A percentile compares a stretch with the other conserved stretches of the same genome.
phyloP scores from a whole-genome alignment of 2,329 filamentous ascomycete genomes.

The Karstenula rhodostoma region DNA sequence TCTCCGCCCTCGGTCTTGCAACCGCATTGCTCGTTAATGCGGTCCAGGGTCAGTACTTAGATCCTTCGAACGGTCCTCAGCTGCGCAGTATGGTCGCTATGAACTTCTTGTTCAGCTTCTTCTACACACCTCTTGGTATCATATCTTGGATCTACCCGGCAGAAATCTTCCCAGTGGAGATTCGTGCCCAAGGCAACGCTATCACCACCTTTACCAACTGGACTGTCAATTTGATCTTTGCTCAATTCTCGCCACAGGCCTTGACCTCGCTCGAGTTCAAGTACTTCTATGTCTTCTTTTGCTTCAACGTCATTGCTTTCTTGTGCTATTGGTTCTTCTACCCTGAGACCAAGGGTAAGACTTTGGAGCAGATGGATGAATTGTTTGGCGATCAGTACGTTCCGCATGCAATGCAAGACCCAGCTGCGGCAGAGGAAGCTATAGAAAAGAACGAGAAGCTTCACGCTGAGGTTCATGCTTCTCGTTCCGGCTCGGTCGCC shows the following conservation, averaged over 20 bases:
- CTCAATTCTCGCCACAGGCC: constrained; percentile 59
- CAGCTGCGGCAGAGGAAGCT: constrained; percentile 30
- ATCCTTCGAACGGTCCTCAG: constrained; percentile 45
- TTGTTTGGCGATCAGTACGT: constrained; percentile 46
- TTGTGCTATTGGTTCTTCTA: constrained; percentile 40
- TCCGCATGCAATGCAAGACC: constrained; percentile 30
- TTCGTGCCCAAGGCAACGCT: constrained; percentile 54
- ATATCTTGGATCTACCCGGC: constrained; percentile 59
- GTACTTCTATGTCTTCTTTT: constrained; percentile 39
- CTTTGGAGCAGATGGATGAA: constrained; percentile 42
- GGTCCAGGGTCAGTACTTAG: constrained; percentile 49
- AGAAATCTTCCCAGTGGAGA: constrained; percentile 57
- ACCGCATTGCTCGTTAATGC: constrained; percentile 46
- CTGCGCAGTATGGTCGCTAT: constrained; percentile 57
- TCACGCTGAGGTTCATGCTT: constrained; percentile 15
- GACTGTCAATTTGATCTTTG: constrained; percentile 58
- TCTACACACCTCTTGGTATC: constrained; percentile 55
- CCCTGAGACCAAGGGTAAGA: constrained; percentile 41
- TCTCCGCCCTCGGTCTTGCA: constrained; percentile 53
- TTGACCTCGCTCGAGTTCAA: background rate
- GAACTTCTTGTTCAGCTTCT: constrained; percentile 58
- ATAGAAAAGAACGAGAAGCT: constrained; percentile 34
- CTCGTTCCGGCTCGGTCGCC: background rate
- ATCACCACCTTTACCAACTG: constrained; percentile 58
- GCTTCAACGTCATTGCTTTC: constrained; percentile 55